phyloP scores from a whole-genome alignment of 345 rosid species.

The Alliaria petiolata region DNA sequence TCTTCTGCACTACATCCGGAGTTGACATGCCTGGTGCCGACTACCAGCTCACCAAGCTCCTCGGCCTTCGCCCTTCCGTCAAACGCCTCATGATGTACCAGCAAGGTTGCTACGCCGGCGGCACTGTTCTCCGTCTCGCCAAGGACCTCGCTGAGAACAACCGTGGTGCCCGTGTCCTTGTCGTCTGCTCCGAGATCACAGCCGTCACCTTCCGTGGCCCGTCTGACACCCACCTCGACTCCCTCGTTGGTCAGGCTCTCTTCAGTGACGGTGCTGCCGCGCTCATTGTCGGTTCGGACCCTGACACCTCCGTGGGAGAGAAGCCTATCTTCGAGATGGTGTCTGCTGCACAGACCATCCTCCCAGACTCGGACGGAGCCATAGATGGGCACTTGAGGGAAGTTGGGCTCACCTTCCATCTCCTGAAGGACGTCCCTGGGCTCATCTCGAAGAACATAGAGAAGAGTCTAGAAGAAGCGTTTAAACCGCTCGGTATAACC shows the following conservation, averaged over 20 bases:
- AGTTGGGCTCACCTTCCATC: slow-evolving; percentile 65
- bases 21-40: slow-evolving; percentile 96
- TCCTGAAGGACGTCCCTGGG: slow-evolving; percentile 63
- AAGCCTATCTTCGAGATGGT: slow-evolving; percentile 62
- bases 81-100: slow-evolving; percentile 72
- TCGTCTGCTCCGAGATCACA: slow-evolving; percentile 73
- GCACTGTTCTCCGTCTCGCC: slow-evolving; percentile 80
- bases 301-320: slow-evolving; percentile 40
- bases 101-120: slow-evolving; percentile 77
- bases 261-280: slow-evolving; percentile 79
- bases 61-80: slow-evolving; percentile 74
- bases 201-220: slow-evolving; percentile 86
- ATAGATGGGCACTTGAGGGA: slow-evolving; percentile 71
- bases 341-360: slow-evolving; percentile 62
- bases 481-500: slow-evolving; percentile 58
- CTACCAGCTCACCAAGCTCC: slow-evolving; percentile 82
- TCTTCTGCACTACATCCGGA: slow-evolving; percentile 83
- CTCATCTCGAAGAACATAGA: slow-evolving; percentile 68
- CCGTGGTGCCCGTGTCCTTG: slow-evolving; percentile 72
- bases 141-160: slow-evolving; percentile 83
- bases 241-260: slow-evolving; percentile 68
- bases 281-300: slow-evolving; percentile 61
- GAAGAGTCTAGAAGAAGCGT: slow-evolving; percentile 60
- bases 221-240: slow-evolving; percentile 56
- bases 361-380: slow-evolving; percentile 71